These are phyloP conservation scores for Ascochyta viciae-villosae DNA, from an alignment of 2,329 filamentous ascomycete genomes.

Conservation along the genomic window DNA sequence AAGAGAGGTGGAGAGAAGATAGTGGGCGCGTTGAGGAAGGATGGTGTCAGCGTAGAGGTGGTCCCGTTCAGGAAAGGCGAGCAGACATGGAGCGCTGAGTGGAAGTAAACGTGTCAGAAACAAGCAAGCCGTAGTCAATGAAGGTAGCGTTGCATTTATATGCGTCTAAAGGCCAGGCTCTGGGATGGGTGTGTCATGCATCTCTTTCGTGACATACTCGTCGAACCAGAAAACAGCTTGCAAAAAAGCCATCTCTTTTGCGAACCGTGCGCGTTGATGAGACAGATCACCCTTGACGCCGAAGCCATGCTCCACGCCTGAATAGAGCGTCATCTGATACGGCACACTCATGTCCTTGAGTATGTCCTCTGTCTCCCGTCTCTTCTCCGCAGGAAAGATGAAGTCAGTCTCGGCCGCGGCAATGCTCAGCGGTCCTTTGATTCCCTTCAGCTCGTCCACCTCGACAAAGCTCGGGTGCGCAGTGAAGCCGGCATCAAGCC, in stretches of 20 bases:
- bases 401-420: slow-evolving; percentile 69
- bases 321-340: slow-evolving; percentile 81
- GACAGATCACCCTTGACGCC: slow-evolving; percentile 70
- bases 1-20: slow-evolving; percentile 64
- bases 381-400: slow-evolving; percentile 64
- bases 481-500: slow-evolving; percentile 73
- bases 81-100: slow-evolving; percentile 62
- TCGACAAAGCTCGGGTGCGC: slow-evolving; percentile 81
- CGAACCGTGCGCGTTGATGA: slow-evolving; percentile 66
- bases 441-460: slow-evolving; percentile 64
- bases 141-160: background rate
- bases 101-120: slow-evolving; percentile 33
- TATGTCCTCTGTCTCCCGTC: slow-evolving; percentile 66
- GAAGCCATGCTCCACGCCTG: slow-evolving; percentile 76
- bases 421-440: slow-evolving; percentile 66
- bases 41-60: slow-evolving; percentile 63
- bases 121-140: background rate
- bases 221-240: slow-evolving; percentile 83
- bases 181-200: background rate
- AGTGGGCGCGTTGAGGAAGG: slow-evolving; percentile 60
- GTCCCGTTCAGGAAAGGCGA: slow-evolving; percentile 71
- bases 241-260: slow-evolving; percentile 81
- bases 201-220: slow-evolving; percentile 58
- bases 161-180: background rate
- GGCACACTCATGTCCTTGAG: slow-evolving; percentile 61